Percentiles rank a stretch among this genome's conserved stretches.
Evolutionary conservation across 768 basidiomycete genomes (phyloP).

Genomic region (Naematelia encephala): DNA sequence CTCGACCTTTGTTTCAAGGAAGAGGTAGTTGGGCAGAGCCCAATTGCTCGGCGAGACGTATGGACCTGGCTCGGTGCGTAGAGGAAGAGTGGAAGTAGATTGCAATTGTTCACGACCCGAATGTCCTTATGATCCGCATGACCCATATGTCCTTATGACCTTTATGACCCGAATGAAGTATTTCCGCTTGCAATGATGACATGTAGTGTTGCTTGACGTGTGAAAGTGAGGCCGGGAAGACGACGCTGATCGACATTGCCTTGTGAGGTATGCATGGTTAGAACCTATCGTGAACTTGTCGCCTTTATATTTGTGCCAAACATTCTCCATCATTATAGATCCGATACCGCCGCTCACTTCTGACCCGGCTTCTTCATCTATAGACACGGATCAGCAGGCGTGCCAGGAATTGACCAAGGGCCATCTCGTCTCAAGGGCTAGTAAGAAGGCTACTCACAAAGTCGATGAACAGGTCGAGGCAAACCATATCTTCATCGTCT

Average conservation of each 20-base stretch:
- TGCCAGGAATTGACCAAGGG: too few species aligned
- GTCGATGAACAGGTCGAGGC: constrained; percentile 73
- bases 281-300: too few species aligned
- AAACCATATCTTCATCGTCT: constrained; percentile 72
- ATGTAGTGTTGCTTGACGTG: too few species aligned
- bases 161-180: neutral
- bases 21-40: neutral
- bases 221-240: too few species aligned
- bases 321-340: too few species aligned
- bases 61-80: neutral
- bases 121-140: neutral
- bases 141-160: neutral
- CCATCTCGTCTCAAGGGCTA: too few species aligned
- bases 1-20: neutral
- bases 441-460: constrained; percentile 54
- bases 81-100: neutral
- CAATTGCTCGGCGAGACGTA: neutral
- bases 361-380: neutral
- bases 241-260: too few species aligned
- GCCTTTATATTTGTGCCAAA: too few species aligned
- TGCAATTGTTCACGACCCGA: neutral
- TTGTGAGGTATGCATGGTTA: too few species aligned
- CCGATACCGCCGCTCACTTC: too few species aligned
- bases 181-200: too few species aligned
- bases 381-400: neutral